Evolutionary conservation across 306 rosid species (phyloP).

Genomic region (Vachellia collinsii): DNA sequence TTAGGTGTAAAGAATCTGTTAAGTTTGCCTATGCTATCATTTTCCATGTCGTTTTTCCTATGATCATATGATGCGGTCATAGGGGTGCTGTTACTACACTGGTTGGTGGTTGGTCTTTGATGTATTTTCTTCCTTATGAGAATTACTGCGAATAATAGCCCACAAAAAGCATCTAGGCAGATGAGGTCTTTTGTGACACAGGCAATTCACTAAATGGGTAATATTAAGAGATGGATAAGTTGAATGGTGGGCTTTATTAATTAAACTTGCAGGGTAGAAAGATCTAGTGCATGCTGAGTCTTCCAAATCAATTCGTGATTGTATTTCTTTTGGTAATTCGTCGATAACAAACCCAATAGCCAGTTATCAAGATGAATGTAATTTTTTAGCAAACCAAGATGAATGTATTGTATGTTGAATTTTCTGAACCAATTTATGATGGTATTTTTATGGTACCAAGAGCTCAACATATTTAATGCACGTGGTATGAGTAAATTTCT

Average conservation of each 20-base stretch:
- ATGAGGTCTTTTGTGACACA: neutral
- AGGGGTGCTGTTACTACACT: neutral
- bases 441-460: neutral
- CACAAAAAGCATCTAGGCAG: neutral
- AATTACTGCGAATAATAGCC: neutral
- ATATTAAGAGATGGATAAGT: neutral
- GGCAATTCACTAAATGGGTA: neutral
- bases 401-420: no score
- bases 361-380: no score
- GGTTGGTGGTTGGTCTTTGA: neutral
- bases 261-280: neutral
- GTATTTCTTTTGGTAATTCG: neutral
- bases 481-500: neutral
- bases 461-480: neutral
- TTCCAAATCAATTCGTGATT: neutral
- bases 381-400: no score
- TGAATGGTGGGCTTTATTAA: neutral
- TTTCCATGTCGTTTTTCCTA: neutral
- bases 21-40: conserved; percentile 23
- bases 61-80: neutral
- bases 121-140: neutral
- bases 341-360: neutral
- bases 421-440: neutral
- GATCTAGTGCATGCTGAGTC: neutral
- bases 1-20: neutral